Base-by-base conservation (phyloP, 495 filamentous ascomycete species). In the Tuber umbilicatum region DNA sequence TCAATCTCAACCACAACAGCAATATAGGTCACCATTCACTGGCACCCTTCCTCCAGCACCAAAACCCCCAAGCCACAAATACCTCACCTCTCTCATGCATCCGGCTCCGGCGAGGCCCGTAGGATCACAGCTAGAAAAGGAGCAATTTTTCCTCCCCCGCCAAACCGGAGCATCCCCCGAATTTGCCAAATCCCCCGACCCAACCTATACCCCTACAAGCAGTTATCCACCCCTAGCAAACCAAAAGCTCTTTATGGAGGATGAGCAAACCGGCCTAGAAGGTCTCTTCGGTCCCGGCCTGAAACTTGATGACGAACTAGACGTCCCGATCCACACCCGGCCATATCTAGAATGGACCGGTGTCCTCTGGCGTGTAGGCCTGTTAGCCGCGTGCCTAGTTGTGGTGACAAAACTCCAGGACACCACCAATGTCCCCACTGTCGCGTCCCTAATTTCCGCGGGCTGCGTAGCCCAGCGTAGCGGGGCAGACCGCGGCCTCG, bases 221-320 rank as follows among this genome's bases (percentile, higher is more conserved):
- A 50, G 45, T 17, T 79, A 79, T 37, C 41, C 77, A 16, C 77
- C 77, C 2, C 77, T 79, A 70, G 75, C 77, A 9, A 75, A 69
- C 6, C 77, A 79, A 41, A 41, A 73, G 35, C 78, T 79, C 60
- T 79, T 79, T 50, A 27, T 76, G 21, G 75, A 67, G 21, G 75
- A 76, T 35, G 75, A 75, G 23, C 50, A 69, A 27, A 76, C 75
- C 10, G 75, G 75, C 37, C 40, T 76, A 14, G 75, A 76, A 60
- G 14, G 38, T 5, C 40, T 76, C 4, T 74, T 76, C 72, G 75
- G 67, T 16, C 72, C 72, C 0, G 75, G 75, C 37, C 50, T 76
- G 12, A 43, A 27, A 42, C 69, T 76, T 1, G 73, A 76, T 6
- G 75, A 76, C 19, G 75, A 71, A n/a, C 73, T 69, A 10, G 75